These are phyloP conservation scores for Exophiala calicioides DNA, from an alignment of 2,329 filamentous ascomycete species.

Conservation along the genomic window DNA sequence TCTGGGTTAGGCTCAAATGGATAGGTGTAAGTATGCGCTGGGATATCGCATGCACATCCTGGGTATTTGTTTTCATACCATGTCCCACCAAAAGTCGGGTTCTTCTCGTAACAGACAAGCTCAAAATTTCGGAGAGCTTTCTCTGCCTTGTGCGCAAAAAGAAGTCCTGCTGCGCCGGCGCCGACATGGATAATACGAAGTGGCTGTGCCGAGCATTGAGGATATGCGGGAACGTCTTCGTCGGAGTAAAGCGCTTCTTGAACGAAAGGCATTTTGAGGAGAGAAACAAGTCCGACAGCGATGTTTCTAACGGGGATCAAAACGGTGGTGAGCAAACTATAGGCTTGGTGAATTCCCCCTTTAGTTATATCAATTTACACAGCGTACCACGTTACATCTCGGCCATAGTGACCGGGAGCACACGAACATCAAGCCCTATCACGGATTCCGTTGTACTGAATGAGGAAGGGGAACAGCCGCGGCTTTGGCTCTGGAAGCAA, in stretches of 20 bases:
- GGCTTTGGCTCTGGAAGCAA: too few relatives aligned
- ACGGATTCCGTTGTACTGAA: too few relatives aligned
- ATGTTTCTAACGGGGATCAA: too few relatives aligned
- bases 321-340: too few relatives aligned
- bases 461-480: too few relatives aligned
- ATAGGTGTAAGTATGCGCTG: constrained; percentile 21
- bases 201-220: constrained; percentile 2
- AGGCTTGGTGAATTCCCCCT: too few relatives aligned
- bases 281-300: too few relatives aligned
- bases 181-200: constrained; percentile 35
- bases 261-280: not conserved
- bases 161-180: constrained; percentile 42
- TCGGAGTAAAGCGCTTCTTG: not conserved
- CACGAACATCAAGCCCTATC: too few relatives aligned
- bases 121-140: constrained; percentile 16
- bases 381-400: too few relatives aligned
- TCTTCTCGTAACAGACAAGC: constrained; percentile 32
- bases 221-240: constrained; percentile 2
- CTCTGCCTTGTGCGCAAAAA: constrained; percentile 37
- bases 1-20: constrained; percentile 26
- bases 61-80: too few relatives aligned
- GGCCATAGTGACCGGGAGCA: too few relatives aligned
- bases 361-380: too few relatives aligned
- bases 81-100: constrained; percentile 24
- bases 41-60: constrained; percentile 39